Base-by-base conservation (phyloP, 768 basidiomycete species). In the Coprinopsis cinerea region DNA sequence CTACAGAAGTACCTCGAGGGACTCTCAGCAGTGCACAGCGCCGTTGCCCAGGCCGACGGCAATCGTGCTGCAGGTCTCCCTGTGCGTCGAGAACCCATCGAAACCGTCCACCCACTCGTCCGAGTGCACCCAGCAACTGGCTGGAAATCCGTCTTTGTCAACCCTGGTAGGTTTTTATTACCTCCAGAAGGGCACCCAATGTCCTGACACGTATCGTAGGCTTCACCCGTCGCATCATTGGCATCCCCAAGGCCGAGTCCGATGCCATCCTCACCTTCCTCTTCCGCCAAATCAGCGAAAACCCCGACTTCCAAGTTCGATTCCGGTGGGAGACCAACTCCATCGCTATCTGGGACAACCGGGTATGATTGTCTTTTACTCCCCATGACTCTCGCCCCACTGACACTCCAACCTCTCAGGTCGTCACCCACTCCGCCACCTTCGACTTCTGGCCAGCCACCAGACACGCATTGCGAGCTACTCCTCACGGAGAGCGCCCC, bases 331-430 rank as follows among this genome's bases (percentile, higher is more conserved):
- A 84, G 61, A 68, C 73, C 30, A 81, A 88, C 60, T 83, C 85
- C 35, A 69, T 91, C 46, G 88, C 87, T n/a, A 72, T 91, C 62
- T 92, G 90, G 89, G 88, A 92, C 59, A 91, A 91, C 64, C 74
- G 88, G 64, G 85, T 86, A 54, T 32, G 76, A 61, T 41, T 3
- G 25, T 24, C 11, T 13, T 25, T 17, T 25, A 35, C 39, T 28
- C 25, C 41, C 22, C 41, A 25, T 17, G 9, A 14, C 9, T 14
- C 9, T 34, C 30, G 9, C 30, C n/a, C 30, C 9, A 39, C 18
- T 39, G 11, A 20, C 6, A 26, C 41, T 30, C n/a, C 10, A 5
- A 23, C 39, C 44, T n/a, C 45, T n/a, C 53, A 85, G 85, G 60
- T 88, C 51, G 82, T 83, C 34, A 86, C 76, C 13, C 91, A 92